phyloP scores from a whole-genome alignment of 306 rosid genomes.

The Sicyos baderoa region DNA sequence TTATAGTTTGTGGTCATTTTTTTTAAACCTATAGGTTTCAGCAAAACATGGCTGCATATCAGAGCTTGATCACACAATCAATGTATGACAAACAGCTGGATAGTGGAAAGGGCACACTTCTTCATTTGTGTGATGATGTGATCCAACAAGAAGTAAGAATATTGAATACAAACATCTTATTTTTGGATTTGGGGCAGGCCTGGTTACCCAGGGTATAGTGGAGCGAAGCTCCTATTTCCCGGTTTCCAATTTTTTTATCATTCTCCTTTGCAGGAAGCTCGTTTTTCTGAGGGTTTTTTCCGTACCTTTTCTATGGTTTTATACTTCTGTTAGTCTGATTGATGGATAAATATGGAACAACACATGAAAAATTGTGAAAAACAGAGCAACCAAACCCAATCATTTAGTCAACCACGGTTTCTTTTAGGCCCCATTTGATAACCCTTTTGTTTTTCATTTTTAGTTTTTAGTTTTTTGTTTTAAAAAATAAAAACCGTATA shows the following conservation, averaged over 20 bases:
- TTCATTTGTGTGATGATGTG: slow-evolving; percentile 96
- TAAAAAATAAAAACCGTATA: no score
- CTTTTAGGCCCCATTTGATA: no score
- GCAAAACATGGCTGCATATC: slow-evolving; percentile 74
- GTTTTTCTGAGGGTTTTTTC: neutral
- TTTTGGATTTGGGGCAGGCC: no score
- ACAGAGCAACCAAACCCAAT: no score
- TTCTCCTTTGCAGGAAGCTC: neutral
- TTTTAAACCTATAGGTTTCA: slow-evolving; percentile 51
- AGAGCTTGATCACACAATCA: slow-evolving; percentile 90
- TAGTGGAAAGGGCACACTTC: slow-evolving; percentile 96
- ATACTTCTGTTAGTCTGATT: neutral
- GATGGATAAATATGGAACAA: neutral
- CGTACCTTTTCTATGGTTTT: neutral
- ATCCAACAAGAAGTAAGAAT: slow-evolving; percentile 90
- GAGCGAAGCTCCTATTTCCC: no score
- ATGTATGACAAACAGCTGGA: slow-evolving; percentile 95
- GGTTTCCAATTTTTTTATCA: no score
- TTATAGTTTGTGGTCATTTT: slow-evolving; percentile 11
- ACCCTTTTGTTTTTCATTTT: no score
- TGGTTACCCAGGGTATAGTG: no score
- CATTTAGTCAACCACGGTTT: neutral
- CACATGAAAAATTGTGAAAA: neutral
- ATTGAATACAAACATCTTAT: neutral
- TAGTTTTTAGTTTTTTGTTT: no score